Conservation (phyloP, 352 stramenopile genomes). For the Poterioochromonas sp. region DNA sequence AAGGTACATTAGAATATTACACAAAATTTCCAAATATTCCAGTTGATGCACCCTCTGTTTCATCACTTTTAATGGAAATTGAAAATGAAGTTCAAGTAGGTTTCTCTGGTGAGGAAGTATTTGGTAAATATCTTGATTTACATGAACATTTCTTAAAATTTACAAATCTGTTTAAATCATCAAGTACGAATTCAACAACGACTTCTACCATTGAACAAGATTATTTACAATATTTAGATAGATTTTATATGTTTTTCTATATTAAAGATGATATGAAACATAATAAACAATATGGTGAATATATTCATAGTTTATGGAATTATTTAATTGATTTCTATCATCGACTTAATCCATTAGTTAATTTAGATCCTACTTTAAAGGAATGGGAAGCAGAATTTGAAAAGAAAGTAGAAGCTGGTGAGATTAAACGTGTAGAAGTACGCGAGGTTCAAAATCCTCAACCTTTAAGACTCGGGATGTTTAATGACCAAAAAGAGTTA, state of each 20-base stretch:
- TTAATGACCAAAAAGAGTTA: conserved; percentile 57
- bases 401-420: conserved; percentile 50
- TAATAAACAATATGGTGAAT: conserved; percentile 29
- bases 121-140: conserved; percentile 66
- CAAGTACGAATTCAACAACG: background rate
- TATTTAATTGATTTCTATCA: conserved; percentile 61
- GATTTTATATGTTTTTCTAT: conserved; percentile 32
- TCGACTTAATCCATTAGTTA: conserved; percentile 57
- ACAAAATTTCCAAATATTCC: conserved; percentile 20
- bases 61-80: background rate
- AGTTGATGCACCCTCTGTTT: background rate
- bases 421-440: conserved; percentile 32
- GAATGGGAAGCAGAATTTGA: conserved; percentile 52
- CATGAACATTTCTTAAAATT: conserved; percentile 47
- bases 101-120: conserved; percentile 59
- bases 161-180: conserved; percentile 35
- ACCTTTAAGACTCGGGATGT: conserved; percentile 41
- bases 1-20: conserved; percentile 57
- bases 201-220: conserved; percentile 36
- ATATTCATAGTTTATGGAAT: conserved; percentile 47
- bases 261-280: conserved; percentile 24
- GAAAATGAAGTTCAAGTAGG: conserved; percentile 32
- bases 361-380: conserved; percentile 47
- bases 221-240: conserved; percentile 54
- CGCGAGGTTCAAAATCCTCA: conserved; percentile 35